phyloP scores from a whole-genome alignment of 73 alveolate genomes.

The Durusdinium trenchii region DNA sequence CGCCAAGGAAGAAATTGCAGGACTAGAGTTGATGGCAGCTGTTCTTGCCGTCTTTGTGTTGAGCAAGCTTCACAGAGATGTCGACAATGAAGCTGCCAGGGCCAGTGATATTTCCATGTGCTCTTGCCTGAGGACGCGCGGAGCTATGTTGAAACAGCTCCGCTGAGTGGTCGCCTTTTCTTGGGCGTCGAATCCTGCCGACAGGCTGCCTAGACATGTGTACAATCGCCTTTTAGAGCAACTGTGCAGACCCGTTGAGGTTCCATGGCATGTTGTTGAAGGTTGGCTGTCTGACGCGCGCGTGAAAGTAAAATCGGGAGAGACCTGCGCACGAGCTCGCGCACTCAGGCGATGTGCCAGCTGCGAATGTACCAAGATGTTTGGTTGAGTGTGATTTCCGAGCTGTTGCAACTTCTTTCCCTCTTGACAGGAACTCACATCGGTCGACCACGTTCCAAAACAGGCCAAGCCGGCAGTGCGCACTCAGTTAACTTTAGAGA shows the following conservation, averaged over 20 bases:
- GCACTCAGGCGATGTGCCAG: constrained; percentile 1
- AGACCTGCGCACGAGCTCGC: constrained; percentile 38
- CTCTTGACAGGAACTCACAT: constrained; percentile 16
- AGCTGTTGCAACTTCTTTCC: neutral
- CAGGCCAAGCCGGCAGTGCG: neutral
- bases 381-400: neutral
- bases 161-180: too few species aligned
- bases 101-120: constrained; percentile 6
- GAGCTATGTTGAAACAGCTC: too few species aligned
- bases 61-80: neutral
- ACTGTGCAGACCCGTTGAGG: neutral
- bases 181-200: constrained; percentile 45
- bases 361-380: neutral
- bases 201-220: neutral
- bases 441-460: neutral
- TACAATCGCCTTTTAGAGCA: neutral
- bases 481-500: neutral
- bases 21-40: neutral
- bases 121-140: too few species aligned
- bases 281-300: constrained; percentile 27
- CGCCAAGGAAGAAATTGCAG: neutral
- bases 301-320: neutral
- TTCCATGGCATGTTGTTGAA: neutral
- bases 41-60: neutral
- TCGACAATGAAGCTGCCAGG: constrained; percentile 45